These are phyloP conservation scores for Alnus glutinosa DNA, from an alignment of 306 rosid genomes.

Conservation along the genomic window DNA sequence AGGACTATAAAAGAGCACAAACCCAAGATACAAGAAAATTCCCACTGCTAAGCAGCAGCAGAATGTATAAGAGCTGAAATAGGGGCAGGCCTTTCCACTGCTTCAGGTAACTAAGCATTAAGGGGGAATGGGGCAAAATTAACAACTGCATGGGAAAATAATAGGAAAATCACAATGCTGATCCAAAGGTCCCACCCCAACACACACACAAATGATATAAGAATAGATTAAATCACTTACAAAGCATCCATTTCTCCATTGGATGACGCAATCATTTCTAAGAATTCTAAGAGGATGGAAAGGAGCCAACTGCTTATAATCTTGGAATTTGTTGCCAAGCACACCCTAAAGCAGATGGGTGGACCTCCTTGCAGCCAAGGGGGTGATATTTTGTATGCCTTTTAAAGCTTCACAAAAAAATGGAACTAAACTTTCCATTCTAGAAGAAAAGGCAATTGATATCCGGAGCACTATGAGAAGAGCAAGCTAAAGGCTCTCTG, in stretches of 20 bases:
- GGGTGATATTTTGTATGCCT: conserved; percentile 25
- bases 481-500: conserved; percentile 41
- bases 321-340: neutral
- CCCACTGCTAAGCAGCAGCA: neutral
- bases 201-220: too few species aligned
- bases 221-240: neutral
- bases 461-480: conserved; percentile 61
- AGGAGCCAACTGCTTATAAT: neutral
- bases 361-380: neutral
- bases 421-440: conserved; percentile 36
- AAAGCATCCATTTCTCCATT: neutral
- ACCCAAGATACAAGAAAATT: neutral
- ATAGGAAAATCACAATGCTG: neutral
- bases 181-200: neutral
- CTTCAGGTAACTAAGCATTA: neutral
- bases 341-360: neutral
- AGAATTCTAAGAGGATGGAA: neutral
- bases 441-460: conserved; percentile 32
- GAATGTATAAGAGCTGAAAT: neutral
- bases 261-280: neutral
- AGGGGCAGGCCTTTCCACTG: neutral
- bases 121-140: neutral
- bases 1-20: neutral
- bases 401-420: conserved; percentile 23
- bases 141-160: neutral